phyloP scores from a whole-genome alignment of 768 basidiomycete species.

The Rhizopogon vulgaris region DNA sequence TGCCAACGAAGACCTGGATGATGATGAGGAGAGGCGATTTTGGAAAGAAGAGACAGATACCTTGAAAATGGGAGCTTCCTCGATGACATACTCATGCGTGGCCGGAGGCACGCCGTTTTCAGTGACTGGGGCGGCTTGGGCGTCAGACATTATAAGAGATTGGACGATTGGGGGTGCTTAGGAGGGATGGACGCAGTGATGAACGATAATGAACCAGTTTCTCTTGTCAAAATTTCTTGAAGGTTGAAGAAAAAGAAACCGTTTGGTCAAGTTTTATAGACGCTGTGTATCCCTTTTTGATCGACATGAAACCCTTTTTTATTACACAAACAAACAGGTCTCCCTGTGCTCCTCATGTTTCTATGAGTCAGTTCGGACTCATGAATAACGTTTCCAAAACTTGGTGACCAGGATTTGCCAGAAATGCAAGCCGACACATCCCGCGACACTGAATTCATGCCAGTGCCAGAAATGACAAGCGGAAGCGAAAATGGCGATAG shows the following conservation, averaged over 20 bases:
- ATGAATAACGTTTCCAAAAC: too few species aligned
- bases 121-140: slow-evolving; percentile 78
- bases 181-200: slow-evolving; percentile 44
- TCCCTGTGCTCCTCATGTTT: slow-evolving; percentile 27
- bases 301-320: background rate
- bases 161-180: slow-evolving; percentile 48
- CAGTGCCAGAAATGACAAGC: too few species aligned
- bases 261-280: slow-evolving; percentile 7
- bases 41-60: slow-evolving; percentile 28
- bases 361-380: slow-evolving; percentile 1
- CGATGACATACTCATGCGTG: slow-evolving; percentile 58
- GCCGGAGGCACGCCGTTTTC: slow-evolving; percentile 81
- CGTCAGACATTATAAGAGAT: slow-evolving; percentile 77
- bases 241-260: slow-evolving; percentile 59
- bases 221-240: slow-evolving; percentile 69
- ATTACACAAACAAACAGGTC: slow-evolving; percentile 24
- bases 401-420: too few species aligned
- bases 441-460: too few species aligned
- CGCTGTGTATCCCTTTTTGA: slow-evolving; percentile 5
- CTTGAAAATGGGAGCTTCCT: slow-evolving; percentile 80
- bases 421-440: too few species aligned
- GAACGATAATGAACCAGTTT: slow-evolving; percentile 79
- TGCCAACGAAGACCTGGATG: slow-evolving; percentile 80
- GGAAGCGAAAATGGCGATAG: too few species aligned
- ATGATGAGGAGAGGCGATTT: slow-evolving; percentile 7